Base-by-base conservation (phyloP, 1,139 yeast genomes). In the Yamadazyma triangularis region DNA sequence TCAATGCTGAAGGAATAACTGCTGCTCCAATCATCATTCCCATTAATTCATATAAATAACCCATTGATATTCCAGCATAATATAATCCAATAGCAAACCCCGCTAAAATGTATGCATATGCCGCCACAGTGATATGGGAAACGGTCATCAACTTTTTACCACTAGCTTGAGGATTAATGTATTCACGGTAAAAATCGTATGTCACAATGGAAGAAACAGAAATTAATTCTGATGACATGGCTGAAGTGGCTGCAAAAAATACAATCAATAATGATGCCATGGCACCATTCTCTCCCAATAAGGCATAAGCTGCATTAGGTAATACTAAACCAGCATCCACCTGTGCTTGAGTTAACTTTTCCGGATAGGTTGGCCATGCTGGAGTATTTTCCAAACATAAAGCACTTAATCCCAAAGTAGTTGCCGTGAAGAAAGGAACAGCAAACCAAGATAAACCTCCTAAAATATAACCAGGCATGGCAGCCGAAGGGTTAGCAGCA, bases 381-480 rank as follows among this genome's bases (percentile, higher is more conserved):
- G 83, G 79, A 21, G 76, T 65, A 30, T 63, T 58, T 58, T 86
- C 89, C 35, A 86, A 66, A 13, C 86, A 79, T 40, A 84, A 61
- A 29, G 86, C 85, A 19, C 88, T 84, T 23, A 87, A 65, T 9
- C 96, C 96, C 81, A 86, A 68, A 9, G 94, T 82, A 7, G 93
- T 80, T 12, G 95, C 83, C 27, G 79, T 71, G 34, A 84, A 70
- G 64, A 81, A 81, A 23, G 96, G 96, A 42, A 87, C 79, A 8
- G 94, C 91, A 52, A 85, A 82, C 96, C 96, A 88, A 0, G 91
- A 80, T 32, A 87, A 56, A n/a, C 95, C 95, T 35, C 96, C 96
- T 43, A 85, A 59, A 21, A 86, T 78, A 54, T 88, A 87, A 12
- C 95, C 96, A n/a, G 93, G 91, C 47, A 87, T 66, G 20, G 94